These are phyloP conservation scores for Gynandropsis gynandra DNA, from an alignment of 345 rosid genomes.

Conservation along the genomic window DNA sequence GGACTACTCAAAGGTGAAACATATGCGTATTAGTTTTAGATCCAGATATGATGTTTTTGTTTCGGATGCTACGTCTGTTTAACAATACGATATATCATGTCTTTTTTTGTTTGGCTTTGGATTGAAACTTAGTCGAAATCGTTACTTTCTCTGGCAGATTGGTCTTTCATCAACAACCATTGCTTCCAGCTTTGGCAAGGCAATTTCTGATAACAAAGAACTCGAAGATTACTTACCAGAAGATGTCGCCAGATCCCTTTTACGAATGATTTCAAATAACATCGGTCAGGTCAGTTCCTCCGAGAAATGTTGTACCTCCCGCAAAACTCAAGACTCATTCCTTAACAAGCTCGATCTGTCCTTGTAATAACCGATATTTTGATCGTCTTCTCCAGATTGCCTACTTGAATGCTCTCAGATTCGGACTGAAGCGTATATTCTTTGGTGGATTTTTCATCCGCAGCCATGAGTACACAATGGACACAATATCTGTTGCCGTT, in stretches of 20 bases:
- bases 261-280: conserved; percentile 83
- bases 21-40: neutral
- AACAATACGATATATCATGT: no score
- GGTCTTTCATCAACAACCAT: conserved; percentile 69
- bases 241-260: conserved; percentile 65
- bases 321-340: neutral
- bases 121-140: neutral
- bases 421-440: conserved; percentile 71
- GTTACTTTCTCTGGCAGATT: conserved; percentile 35
- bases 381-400: conserved; percentile 41
- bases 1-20: conserved; percentile 56
- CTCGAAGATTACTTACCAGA: conserved; percentile 68
- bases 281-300: conserved; percentile 59
- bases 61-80: neutral
- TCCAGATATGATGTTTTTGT: neutral
- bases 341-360: no score
- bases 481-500: conserved; percentile 74
- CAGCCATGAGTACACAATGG: conserved; percentile 71
- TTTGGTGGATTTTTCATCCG: conserved; percentile 79
- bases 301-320: no score
- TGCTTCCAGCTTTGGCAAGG: conserved; percentile 88
- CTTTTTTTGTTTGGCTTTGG: conserved; percentile 1
- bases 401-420: conserved; percentile 77
- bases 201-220: conserved; percentile 58
- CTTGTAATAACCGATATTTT: neutral